A percentile compares a stretch with the other conserved stretches of the same genome.
phyloP scores from a whole-genome alignment of 495 filamentous ascomycete species.

The Aspergillus hancockii region DNA sequence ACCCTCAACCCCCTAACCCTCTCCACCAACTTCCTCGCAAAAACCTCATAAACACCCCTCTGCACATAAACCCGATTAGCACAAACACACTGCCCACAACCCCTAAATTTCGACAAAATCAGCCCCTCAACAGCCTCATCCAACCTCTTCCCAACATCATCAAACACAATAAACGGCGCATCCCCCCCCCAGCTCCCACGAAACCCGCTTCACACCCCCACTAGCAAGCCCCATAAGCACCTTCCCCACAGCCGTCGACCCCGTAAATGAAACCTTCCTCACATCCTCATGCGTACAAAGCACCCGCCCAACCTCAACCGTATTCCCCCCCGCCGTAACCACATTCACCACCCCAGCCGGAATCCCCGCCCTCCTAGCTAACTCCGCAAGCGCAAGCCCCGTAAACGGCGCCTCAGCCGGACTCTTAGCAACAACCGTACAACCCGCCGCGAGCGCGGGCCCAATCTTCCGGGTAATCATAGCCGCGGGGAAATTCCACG shows the following conservation, averaged over 20 bases:
- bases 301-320: neutral
- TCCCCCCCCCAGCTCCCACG: conserved; percentile 90
- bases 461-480: conserved; percentile 83
- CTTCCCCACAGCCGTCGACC: conserved; percentile 31
- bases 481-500: conserved; percentile 84
- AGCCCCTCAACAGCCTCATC: conserved; percentile 81
- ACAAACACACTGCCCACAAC: conserved; percentile 50
- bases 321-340: conserved; percentile 22
- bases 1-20: no score
- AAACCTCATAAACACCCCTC: neutral
- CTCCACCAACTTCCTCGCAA: no score
- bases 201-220: conserved; percentile 72
- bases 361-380: conserved; percentile 45
- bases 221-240: conserved; percentile 46
- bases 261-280: conserved; percentile 54
- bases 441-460: conserved; percentile 52
- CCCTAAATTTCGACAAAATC: conserved; percentile 50
- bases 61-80: conserved; percentile 13
- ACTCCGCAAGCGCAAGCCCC: conserved; percentile 45
- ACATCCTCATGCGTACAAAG: conserved; percentile 18
- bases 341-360: conserved; percentile 21
- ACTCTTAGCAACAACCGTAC: conserved; percentile 50
- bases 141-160: no score
- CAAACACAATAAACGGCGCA: no score
- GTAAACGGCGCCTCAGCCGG: conserved; percentile 52